Evolutionary conservation across 257 asterid genomes (phyloP).

Genomic region (Plantago elongata): DNA sequence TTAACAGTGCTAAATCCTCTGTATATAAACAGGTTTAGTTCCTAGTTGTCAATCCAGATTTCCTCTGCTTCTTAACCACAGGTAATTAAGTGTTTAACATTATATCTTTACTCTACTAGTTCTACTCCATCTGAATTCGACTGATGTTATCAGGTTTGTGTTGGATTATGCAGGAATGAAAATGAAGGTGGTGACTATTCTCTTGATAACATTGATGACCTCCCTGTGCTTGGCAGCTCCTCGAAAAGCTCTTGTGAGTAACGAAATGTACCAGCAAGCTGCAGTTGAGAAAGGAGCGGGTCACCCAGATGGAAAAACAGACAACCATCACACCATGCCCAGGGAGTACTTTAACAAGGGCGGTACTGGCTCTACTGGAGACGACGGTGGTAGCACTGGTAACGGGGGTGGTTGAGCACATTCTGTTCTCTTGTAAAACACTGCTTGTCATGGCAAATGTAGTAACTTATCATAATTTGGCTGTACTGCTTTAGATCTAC

Average conservation of each 20-base stretch:
- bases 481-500: too few relatives aligned
- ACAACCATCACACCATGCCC: constrained; percentile 58
- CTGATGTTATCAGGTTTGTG: background rate
- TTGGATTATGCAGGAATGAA: constrained; percentile 12
- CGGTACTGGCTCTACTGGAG: constrained; percentile 30
- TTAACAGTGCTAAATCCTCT: constrained; percentile 19
- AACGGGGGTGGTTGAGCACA: constrained; percentile 25
- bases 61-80: constrained; percentile 17
- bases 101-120: too few relatives aligned
- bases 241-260: constrained; percentile 13
- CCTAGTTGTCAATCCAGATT: constrained; percentile 7
- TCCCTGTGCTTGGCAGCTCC: constrained; percentile 27
- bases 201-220: constrained; percentile 23
- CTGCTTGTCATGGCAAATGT: background rate
- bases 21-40: constrained; percentile 5
- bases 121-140: too few relatives aligned
- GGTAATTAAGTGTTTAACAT: constrained; percentile 15
- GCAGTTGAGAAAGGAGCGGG: background rate
- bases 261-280: background rate
- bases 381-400: constrained; percentile 13
- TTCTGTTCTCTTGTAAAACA: background rate
- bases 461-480: too few relatives aligned
- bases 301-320: constrained; percentile 25
- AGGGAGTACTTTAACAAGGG: constrained; percentile 45
- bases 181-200: constrained; percentile 25